phyloP scores from a whole-genome alignment of 129 eudicot species.

The Centella asiatica region DNA sequence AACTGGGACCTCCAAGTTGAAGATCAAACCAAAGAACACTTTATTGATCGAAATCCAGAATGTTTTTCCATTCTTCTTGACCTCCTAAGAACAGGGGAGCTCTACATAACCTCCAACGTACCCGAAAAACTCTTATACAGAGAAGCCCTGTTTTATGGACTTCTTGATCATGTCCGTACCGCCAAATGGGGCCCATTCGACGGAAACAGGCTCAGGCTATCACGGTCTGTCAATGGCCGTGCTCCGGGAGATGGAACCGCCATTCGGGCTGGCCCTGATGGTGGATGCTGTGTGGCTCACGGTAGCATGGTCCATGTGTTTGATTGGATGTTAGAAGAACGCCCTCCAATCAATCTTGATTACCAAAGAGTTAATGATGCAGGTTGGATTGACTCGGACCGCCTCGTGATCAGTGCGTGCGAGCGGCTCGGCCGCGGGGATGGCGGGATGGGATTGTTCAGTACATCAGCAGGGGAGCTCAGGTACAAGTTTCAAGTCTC shows the following conservation, averaged over 20 bases:
- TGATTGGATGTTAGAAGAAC: conserved; percentile 91
- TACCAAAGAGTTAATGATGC: conserved; percentile 87
- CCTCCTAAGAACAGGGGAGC: conserved; percentile 74
- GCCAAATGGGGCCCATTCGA: conserved; percentile 86
- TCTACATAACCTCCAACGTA: conserved; percentile 53
- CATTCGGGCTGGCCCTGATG: conserved; percentile 81
- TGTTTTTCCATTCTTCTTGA: conserved; percentile 77
- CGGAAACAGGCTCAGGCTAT: conserved; percentile 61
- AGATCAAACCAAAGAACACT: conserved; percentile 37
- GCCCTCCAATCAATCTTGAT: conserved; percentile 68
- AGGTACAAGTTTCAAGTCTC: conserved; percentile 54
- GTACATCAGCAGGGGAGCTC: conserved; percentile 52
- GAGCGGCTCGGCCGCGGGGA: conserved; percentile 74
- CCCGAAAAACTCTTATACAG: conserved; percentile 56
- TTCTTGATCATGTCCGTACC: conserved; percentile 59
- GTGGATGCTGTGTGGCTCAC: conserved; percentile 96
- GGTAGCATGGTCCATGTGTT: conserved; percentile 92
- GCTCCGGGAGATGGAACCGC: conserved; percentile 90
- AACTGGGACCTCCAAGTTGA: conserved; percentile 57
- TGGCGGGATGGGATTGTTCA: conserved; percentile 88
- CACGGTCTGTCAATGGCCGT: conserved; percentile 51
- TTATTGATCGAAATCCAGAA: conserved; percentile 87
- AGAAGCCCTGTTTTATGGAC: conserved; percentile 79
- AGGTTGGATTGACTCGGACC: conserved; percentile 62
- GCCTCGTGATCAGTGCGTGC: conserved; percentile 67